Base-by-base conservation (phyloP, 257 asterid species). In the Gentiana macrophylla region DNA sequence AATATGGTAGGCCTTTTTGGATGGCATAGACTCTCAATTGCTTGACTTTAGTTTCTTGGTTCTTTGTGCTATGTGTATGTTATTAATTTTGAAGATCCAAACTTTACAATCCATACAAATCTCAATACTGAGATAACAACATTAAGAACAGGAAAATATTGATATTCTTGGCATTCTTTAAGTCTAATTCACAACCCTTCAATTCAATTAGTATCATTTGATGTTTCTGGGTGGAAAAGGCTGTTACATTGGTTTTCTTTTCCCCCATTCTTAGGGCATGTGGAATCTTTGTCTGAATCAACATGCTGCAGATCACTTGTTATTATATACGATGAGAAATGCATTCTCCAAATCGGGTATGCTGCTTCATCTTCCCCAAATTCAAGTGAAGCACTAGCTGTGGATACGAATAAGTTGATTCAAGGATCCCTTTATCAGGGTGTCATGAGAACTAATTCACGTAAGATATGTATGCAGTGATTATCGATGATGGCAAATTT, bases 301-400 rank as follows among this genome's bases (percentile, higher is more conserved):
- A 91, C 96, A 24, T 83, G 96, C 78, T 87, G 98, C 76, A 79
- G 81, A 66, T 85, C 98, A 59, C 72, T 91, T 15, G 84, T 91
- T 56, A 63, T 87, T 62, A 61, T 87, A 54, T 91, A 87, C 58
- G 94, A 81, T 55, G 76, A 82, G 64, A 74, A 76, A 60, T 78
- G 92, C 71, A 69, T 87, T 68, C 73, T 87, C 74, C 98, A 91
- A 77, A 76, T 67, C 56, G 98, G 98, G 58, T 72, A 72, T 74
- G 86, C 86, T 66, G 74, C 83, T 64, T 61, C 49, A 13, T 75
- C 83, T 55, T 46, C 67, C 60, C 66, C 79, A n/a, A 55, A 61
- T 58, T 76, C 70, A 60, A 65, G 62, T 54, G 79, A 70, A 53
- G 75, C 89, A 50, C n/a, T 72, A 61, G 67, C 52, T 59, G 86